phyloP scores from a whole-genome alignment of 345 rosid genomes.

The Hevea brasiliensis region DNA sequence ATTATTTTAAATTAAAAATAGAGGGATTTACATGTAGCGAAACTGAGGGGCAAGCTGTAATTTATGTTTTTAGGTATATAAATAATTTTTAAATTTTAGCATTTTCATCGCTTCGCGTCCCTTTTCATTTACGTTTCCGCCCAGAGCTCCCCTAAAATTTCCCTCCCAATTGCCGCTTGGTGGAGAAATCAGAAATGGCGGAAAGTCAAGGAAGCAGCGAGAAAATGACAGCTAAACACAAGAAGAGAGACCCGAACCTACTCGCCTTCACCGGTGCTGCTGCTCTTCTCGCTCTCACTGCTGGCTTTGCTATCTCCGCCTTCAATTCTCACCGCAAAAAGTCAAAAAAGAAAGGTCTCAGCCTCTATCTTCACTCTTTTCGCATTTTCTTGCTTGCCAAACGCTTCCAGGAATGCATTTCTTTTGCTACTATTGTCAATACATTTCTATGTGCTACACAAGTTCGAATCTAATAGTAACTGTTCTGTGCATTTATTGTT shows the following conservation, averaged over 20 bases:
- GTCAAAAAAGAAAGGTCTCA: conserved; percentile 55
- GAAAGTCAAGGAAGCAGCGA: conserved; percentile 30
- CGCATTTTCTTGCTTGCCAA: background rate
- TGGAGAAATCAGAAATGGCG: conserved; percentile 32
- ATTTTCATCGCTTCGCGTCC: too few relatives aligned
- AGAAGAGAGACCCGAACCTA: conserved; percentile 45
- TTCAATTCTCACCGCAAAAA: conserved; percentile 49
- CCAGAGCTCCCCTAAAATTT: background rate
- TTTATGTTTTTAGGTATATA: too few relatives aligned
- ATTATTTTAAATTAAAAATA: too few relatives aligned
- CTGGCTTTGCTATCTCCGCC: conserved; percentile 63
- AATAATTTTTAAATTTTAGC: background rate
- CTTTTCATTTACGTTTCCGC: background rate
- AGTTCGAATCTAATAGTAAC: background rate
- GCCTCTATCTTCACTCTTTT: background rate
- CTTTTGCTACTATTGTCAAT: too few relatives aligned
- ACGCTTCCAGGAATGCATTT: background rate
- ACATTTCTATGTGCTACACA: background rate
- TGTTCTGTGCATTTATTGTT: conserved; percentile 4
- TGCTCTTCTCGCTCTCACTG: conserved; percentile 64
- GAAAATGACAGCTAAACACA: conserved; percentile 33
- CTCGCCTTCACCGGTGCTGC: conserved; percentile 76
- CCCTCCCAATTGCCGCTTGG: conserved; percentile 14
- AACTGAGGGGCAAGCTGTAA: too few relatives aligned
- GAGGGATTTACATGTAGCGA: too few relatives aligned